phyloP scores from a whole-genome alignment of 495 filamentous ascomycete genomes.

The Aspergillus baeticus region DNA sequence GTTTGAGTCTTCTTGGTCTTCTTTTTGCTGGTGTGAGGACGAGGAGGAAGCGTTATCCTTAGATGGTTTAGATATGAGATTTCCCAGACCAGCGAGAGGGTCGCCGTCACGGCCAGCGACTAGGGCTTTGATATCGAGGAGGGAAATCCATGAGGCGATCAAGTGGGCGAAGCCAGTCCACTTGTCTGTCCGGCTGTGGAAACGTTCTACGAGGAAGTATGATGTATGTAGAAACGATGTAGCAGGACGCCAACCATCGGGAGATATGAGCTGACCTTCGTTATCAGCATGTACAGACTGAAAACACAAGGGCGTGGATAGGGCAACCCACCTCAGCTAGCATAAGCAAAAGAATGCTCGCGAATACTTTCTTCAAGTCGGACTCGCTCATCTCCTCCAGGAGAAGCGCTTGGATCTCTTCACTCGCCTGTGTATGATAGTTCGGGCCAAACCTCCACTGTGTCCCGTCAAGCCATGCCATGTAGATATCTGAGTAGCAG shows the following conservation, averaged over 20 bases:
- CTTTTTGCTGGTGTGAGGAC: not conserved
- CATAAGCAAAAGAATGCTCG: slow-evolving; percentile 38
- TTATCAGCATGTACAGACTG: not conserved
- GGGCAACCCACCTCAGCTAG: slow-evolving; percentile 34
- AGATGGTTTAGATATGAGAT: slow-evolving; percentile 5
- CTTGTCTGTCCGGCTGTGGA: slow-evolving; percentile 24
- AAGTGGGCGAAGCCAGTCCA: slow-evolving; percentile 34
- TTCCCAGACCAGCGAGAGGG: slow-evolving; percentile 34
- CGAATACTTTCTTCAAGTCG: slow-evolving; percentile 28
- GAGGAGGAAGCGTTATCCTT: slow-evolving; percentile 1
- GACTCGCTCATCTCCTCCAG: slow-evolving; percentile 28
- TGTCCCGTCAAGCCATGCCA: slow-evolving; percentile 29
- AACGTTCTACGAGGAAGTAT: slow-evolving; percentile 37
- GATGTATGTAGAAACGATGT: slow-evolving; percentile 37
- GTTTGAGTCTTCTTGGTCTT: slow-evolving; percentile 13
- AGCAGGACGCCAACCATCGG: slow-evolving; percentile 27
- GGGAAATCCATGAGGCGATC: slow-evolving; percentile 35
- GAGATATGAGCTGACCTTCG: slow-evolving; percentile 28
- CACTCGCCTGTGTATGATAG: slow-evolving; percentile 34
- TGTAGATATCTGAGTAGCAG: slow-evolving; percentile 38
- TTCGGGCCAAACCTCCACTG: slow-evolving; percentile 32
- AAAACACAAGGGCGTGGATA: too few relatives aligned
- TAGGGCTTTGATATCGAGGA: slow-evolving; percentile 42
- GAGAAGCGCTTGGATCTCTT: slow-evolving; percentile 34
- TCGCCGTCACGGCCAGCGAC: slow-evolving; percentile 43